Evolutionary conservation across 164 flowering plant species (phyloP).

Genomic region (Tetracentron sinense): DNA sequence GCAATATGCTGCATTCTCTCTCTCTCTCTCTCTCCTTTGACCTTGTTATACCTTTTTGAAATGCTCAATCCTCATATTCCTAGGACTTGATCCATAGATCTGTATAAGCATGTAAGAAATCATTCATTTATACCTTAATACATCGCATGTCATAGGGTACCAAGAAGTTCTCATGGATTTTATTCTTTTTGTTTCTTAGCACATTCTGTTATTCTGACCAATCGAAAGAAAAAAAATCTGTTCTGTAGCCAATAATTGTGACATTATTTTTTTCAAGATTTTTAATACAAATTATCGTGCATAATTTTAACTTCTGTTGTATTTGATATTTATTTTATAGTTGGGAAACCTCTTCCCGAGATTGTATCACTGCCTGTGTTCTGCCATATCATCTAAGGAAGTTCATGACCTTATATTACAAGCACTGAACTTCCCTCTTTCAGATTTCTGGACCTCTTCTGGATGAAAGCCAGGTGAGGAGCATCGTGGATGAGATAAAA

Average conservation of each 20-base stretch:
- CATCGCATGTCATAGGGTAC: too few species aligned
- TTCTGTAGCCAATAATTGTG: neutral
- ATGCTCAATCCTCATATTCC: too few species aligned
- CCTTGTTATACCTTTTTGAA: too few species aligned
- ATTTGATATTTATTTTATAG: neutral
- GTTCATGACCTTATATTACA: neutral
- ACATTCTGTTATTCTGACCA: too few species aligned
- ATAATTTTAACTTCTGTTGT: neutral
- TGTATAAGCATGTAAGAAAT: too few species aligned
- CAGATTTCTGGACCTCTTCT: constrained; percentile 74
- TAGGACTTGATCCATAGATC: too few species aligned
- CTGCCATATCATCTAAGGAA: neutral
- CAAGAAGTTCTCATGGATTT: too few species aligned
- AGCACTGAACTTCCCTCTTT: constrained; percentile 7
- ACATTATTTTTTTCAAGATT: neutral
- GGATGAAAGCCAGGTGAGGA: constrained; percentile 77
- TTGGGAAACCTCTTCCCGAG: neutral
- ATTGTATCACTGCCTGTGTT: neutral
- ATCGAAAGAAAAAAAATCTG: too few species aligned
- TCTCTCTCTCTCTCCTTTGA: too few species aligned
- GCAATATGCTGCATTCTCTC: too few species aligned
- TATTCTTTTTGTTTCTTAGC: too few species aligned
- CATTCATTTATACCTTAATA: too few species aligned
- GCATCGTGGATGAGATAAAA: constrained; percentile 87
- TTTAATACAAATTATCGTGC: neutral